Conservation (phyloP, 129 eudicot genomes). For the Solidago caesia region DNA sequence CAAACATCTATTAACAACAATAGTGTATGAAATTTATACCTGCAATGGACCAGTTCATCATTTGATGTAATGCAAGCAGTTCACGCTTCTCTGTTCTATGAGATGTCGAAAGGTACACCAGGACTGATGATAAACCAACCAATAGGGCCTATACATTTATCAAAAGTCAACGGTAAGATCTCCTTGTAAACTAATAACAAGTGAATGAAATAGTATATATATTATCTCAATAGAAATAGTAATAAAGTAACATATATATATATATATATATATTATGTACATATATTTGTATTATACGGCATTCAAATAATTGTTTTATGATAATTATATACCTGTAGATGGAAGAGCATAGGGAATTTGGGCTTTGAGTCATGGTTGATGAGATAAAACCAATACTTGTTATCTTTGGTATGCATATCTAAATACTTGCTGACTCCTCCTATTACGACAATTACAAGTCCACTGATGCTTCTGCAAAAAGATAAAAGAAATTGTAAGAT, state of each 20-base stretch:
- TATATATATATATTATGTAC: neutral
- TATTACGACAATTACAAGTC: constrained; percentile 57
- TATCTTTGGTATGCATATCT: constrained; percentile 43
- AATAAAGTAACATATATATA: neutral
- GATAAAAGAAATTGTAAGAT: neutral
- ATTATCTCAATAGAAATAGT: neutral
- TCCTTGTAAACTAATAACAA: constrained; percentile 10
- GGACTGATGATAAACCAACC: constrained; percentile 71
- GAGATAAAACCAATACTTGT: constrained; percentile 58
- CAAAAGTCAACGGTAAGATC: constrained; percentile 10
- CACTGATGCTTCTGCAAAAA: constrained; percentile 60
- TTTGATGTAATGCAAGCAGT: constrained; percentile 77
- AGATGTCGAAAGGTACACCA: constrained; percentile 84
- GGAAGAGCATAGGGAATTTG: constrained; percentile 61
- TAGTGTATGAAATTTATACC: constrained; percentile 43
- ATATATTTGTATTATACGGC: neutral
- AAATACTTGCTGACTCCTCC: constrained; percentile 68
- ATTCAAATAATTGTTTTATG: neutral
- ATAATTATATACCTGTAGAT: constrained; percentile 58
- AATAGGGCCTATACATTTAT: constrained; percentile 51
- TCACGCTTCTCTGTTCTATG: constrained; percentile 90
- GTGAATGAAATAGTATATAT: constrained; percentile 11
- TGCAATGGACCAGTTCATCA: constrained; percentile 87
- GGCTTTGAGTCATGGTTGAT: constrained; percentile 46
- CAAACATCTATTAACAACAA: neutral